Evolutionary conservation across 805 yeast genomes (phyloP).

Genomic region (Candida rishiriensis): DNA sequence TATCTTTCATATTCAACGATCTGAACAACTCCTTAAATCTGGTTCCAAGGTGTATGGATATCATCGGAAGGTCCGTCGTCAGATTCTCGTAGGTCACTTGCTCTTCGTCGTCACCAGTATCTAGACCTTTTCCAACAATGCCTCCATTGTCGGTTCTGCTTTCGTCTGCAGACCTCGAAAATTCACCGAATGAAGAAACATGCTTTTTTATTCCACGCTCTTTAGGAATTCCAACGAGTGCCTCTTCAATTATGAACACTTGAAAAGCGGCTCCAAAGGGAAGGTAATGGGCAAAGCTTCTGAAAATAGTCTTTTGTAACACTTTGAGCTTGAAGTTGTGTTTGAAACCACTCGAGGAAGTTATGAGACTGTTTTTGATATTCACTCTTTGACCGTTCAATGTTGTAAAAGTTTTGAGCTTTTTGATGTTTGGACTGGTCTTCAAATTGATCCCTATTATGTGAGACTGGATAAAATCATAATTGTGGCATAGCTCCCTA

Average conservation of each 20-base stretch:
- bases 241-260: constrained; percentile 52
- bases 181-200: not conserved
- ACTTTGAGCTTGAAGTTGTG: constrained; percentile 41
- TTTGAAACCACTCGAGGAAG: constrained; percentile 57
- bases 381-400: constrained; percentile 52
- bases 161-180: too few species aligned
- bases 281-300: constrained; percentile 55
- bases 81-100: constrained; percentile 34
- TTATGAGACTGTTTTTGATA: constrained; percentile 49
- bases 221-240: constrained; percentile 43
- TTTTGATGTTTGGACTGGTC: constrained; percentile 24
- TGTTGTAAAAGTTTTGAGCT: constrained; percentile 39
- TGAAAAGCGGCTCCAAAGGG: constrained; percentile 54
- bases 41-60: constrained; percentile 35
- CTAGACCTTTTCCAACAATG: too few species aligned
- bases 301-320: constrained; percentile 41
- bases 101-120: too few species aligned
- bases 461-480: constrained; percentile 62
- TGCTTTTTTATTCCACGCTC: constrained; percentile 11
- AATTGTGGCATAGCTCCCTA: constrained; percentile 50
- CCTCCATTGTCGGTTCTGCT: too few species aligned
- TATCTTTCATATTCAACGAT: constrained; percentile 31
- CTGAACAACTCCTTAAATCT: constrained; percentile 37
- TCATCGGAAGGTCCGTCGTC: constrained; percentile 34
- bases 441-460: constrained; percentile 37